phyloP scores from a whole-genome alignment of 192 early-diverging fungal species.

The Geranomyces michiganensis region DNA sequence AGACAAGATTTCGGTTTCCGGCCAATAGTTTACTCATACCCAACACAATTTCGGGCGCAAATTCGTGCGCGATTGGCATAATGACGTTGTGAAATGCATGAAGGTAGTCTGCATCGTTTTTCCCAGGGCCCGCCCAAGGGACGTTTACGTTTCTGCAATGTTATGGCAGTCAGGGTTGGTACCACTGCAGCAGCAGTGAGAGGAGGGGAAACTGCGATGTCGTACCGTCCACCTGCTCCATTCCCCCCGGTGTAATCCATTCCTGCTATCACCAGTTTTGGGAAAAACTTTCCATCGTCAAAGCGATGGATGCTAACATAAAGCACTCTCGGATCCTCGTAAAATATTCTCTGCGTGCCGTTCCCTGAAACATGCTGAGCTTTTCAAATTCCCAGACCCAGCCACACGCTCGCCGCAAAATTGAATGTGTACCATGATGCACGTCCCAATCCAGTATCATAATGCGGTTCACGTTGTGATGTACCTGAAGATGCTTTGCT shows the following conservation, averaged over 20 bases:
- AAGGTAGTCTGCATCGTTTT: constrained; percentile 86
- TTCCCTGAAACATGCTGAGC: constrained; percentile 63
- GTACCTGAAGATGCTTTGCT: constrained; percentile 57
- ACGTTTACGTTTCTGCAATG: constrained; percentile 78
- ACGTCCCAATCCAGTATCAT: constrained; percentile 95
- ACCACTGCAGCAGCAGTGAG: background rate
- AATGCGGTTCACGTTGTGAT: constrained; percentile 57
- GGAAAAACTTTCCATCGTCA: constrained; percentile 80
- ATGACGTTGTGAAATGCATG: constrained; percentile 78
- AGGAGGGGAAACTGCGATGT: constrained; percentile 5
- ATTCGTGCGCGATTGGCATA: constrained; percentile 83
- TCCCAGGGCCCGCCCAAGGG: constrained; percentile 75
- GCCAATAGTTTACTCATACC: too few species aligned
- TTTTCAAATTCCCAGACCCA: background rate
- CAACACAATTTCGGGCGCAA: constrained; percentile 78
- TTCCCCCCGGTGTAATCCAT: constrained; percentile 60
- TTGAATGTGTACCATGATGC: constrained; percentile 73
- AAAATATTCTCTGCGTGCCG: constrained; percentile 85
- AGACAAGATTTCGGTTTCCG: background rate
- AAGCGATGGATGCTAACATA: constrained; percentile 89
- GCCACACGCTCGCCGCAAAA: background rate
- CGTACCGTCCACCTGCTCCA: constrained; percentile 60
- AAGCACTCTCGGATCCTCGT: constrained; percentile 74
- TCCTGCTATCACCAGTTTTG: constrained; percentile 58
- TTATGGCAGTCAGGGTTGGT: constrained; percentile 10